Base-by-base conservation (phyloP, 371 early-diverging fungal species). In the Apophysomyces trapeziformis region DNA sequence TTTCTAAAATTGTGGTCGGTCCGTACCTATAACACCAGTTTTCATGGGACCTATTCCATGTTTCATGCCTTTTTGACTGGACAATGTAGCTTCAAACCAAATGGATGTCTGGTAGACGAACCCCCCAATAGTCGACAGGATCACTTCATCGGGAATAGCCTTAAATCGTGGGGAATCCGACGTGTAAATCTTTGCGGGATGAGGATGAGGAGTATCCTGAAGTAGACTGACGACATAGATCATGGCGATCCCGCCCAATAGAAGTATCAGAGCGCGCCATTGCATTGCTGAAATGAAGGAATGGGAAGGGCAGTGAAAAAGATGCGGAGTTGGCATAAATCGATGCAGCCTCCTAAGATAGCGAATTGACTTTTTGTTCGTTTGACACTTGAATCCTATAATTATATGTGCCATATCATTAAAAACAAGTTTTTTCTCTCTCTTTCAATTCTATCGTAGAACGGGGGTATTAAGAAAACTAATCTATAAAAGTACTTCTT, bases 261-360 rank as follows among this genome's bases (percentile, higher is more conserved):
- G 54, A 46, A 82, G 35, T 54, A 73, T 67, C 50, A 79, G 56
- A 37, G 75, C 66, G 14, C 82, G 78, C 82, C 82, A 82, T 77
- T 79, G 75, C 82, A 82, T 82, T 50, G 54, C 54, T 50, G 54
- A 50, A 50, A 21, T 21, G 54, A 50, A 50, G 54, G 54, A 21
- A 50, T 18, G 54, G 54, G 54, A 50, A 21, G 54, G 54, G 54
- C 54, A 7, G 21, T 47, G 21, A 18, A 21, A 21, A 18, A 50
- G 21, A 50, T 50, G 54, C 54, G 54, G 54, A 50, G 54, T 50
- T 50, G 3, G 13, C 5, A 11, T 50, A 21, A 50, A 50, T 50
- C 54, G 21, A n/a, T 50, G 54, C 21, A 18, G 21, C 54, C 9
- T 41, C 54, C 54, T 50, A 9, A 5, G 16, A 7, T 7, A 21